Base-by-base conservation (phyloP, 1,139 yeast species). In the Candida freyschussii region DNA sequence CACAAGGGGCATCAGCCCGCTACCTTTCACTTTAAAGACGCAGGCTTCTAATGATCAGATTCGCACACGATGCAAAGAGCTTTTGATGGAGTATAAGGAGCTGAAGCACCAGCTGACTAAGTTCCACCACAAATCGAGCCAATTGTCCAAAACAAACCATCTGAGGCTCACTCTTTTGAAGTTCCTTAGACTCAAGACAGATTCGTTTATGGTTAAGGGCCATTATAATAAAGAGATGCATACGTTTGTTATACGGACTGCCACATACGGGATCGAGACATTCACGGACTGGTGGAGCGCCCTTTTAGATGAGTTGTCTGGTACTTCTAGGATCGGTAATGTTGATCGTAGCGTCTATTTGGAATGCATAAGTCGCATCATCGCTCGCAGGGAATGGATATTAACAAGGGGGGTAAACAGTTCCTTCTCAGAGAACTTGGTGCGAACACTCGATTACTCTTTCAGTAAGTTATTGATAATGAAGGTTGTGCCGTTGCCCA, bases 301-400 rank as follows among this genome's bases (percentile, higher is more conserved):
- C 4, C 29, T 44, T 6, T 21, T 45, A 6, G 32, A 36, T 4
- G 48, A 47, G 7, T 27, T 45, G 20, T 20, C 22, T 19, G 16
- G 25, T 17, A 18, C 23, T 20, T 53, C 59, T 32, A 58, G 61
- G 6, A 56, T 72, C 3, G 56, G 72, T 1, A 62, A 65, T 9
- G 53, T 69, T 3, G 94, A 85, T 55, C 62, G 80, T 37, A 71
- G 78, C 30, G 87, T 86, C 10, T 82, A 78, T 52, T 60, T 80
- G 36, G 95, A 85, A 53, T 78, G 85, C 32, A 62, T 85, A 4
- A 78, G 87, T 2, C 63, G 89, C 26, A 65, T 85, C 8, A 53
- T 82, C 28, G 62, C 82, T 4, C 66, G 87, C 15, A 59, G 55
- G 10, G 91, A 83, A 53, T 85, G 94, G 93, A 40, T 47, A 45